phyloP scores from a whole-genome alignment of 2,329 filamentous ascomycete species.

The Pseudofabraea citricarpa region DNA sequence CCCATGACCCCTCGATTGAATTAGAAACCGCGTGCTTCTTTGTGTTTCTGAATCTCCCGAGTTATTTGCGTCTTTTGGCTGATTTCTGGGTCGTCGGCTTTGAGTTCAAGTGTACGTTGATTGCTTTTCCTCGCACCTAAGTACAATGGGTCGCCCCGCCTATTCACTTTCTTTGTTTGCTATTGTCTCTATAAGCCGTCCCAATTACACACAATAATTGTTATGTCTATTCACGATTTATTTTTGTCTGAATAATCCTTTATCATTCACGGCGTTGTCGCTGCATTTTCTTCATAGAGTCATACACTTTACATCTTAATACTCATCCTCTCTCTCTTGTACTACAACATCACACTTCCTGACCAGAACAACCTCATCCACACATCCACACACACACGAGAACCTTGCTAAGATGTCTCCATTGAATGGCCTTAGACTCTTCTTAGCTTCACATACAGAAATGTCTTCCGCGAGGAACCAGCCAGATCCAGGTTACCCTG shows the following conservation, averaged over 20 bases:
- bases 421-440: conserved; percentile 25
- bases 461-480: conserved; percentile 27
- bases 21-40: no score
- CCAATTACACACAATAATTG: no score
- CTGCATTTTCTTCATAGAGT: no score
- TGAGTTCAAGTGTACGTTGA: conserved; percentile 19
- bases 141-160: background rate
- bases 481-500: conserved; percentile 23
- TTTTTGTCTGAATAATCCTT: conserved; percentile 1
- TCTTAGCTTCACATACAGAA: conserved; percentile 25
- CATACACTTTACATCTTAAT: conserved; percentile 2
- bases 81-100: conserved; percentile 5
- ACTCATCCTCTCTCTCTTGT: background rate
- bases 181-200: conserved; percentile 3
- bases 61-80: conserved; percentile 11
- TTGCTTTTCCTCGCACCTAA: background rate
- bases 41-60: conserved; percentile 16
- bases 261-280: conserved; percentile 2
- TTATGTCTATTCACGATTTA: conserved; percentile 5
- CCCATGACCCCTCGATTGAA: conserved; percentile 9
- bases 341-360: conserved; percentile 3
- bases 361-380: no score
- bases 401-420: conserved; percentile 26
- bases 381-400: conserved; percentile 6
- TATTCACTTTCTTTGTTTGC: conserved; percentile 1